phyloP scores from a whole-genome alignment of 1,284 basidiomycete species.

The Mycena sp. region DNA sequence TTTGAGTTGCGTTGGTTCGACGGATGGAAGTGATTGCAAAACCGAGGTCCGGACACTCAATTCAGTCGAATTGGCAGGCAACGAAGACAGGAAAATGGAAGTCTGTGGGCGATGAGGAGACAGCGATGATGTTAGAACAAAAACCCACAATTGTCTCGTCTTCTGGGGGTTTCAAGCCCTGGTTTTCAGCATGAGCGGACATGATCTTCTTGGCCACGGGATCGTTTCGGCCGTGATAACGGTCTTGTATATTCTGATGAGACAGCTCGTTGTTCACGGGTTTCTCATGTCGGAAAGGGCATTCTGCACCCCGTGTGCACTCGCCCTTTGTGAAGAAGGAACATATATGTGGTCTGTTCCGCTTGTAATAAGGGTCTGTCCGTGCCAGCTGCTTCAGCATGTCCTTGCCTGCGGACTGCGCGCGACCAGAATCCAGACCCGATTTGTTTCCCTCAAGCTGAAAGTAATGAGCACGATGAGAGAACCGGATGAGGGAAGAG shows the following conservation, averaged over 20 bases:
- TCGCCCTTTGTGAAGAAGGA: conserved; percentile 97
- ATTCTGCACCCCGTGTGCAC: conserved; percentile 91
- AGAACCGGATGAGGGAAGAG: background rate
- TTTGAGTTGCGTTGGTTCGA: conserved; percentile 77
- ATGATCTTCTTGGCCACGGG: conserved; percentile 93
- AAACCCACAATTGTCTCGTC: conserved; percentile 83
- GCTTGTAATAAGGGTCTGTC: conserved; percentile 96
- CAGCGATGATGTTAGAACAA: background rate
- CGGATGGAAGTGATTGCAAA: conserved; percentile 73
- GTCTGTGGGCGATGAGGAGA: conserved; percentile 60
- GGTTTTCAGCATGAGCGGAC: conserved; percentile 72
- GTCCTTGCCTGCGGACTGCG: conserved; percentile 88
- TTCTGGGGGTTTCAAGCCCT: conserved; percentile 90
- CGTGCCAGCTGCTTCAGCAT: conserved; percentile 95
- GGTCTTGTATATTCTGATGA: conserved; percentile 93
- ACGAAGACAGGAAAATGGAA: conserved; percentile 90
- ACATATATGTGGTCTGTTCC: conserved; percentile 94
- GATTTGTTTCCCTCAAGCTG: conserved; percentile 52
- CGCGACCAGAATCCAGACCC: conserved; percentile 71
- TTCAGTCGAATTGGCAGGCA: conserved; percentile 82
- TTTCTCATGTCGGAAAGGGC: conserved; percentile 95
- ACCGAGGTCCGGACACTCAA: conserved; percentile 82
- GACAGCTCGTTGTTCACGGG: conserved; percentile 84
- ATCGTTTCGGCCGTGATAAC: conserved; percentile 91
- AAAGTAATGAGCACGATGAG: background rate